phyloP scores from a whole-genome alignment of 768 basidiomycete species.

The Mycena filopes region DNA sequence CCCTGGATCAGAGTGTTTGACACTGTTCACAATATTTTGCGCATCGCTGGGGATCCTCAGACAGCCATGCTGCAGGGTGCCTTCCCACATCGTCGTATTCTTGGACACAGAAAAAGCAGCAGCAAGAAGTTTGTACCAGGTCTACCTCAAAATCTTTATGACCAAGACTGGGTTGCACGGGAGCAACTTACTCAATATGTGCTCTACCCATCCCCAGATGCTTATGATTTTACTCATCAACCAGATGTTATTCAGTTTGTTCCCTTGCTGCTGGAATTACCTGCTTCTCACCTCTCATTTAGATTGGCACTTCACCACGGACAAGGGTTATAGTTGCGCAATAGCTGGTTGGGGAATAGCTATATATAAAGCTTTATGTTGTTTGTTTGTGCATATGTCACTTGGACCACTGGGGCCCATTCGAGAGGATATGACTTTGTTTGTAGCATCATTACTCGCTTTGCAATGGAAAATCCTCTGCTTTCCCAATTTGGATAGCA shows the following conservation, averaged over 20 bases:
- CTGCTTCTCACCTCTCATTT: too few species aligned
- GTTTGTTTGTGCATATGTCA: too few species aligned
- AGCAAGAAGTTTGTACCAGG: slow-evolving; percentile 25
- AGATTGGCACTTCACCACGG: slow-evolving; percentile 6
- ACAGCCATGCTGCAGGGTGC: slow-evolving; percentile 22
- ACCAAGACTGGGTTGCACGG: slow-evolving; percentile 22
- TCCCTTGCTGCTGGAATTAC: too few species aligned
- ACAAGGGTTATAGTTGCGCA: background rate
- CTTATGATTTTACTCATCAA: slow-evolving; percentile 33
- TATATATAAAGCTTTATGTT: too few species aligned
- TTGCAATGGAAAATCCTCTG: too few species aligned
- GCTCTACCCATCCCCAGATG: slow-evolving; percentile 5
- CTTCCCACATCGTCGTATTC: slow-evolving; percentile 15
- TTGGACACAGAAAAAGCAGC: background rate
- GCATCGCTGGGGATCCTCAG: slow-evolving; percentile 3
- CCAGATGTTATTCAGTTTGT: slow-evolving; percentile 26
- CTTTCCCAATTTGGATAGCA: too few species aligned
- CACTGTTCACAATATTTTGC: slow-evolving; percentile 19
- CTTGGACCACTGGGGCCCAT: too few species aligned
- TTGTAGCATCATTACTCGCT: too few species aligned
- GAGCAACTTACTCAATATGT: background rate
- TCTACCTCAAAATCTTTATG: slow-evolving; percentile 33
- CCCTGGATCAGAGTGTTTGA: slow-evolving; percentile 36
- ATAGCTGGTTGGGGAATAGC: too few species aligned
- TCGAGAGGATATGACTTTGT: too few species aligned